These are phyloP conservation scores for Pharus latifolius DNA, from an alignment of 176 grass and related monocot genomes.

Conservation along the genomic window DNA sequence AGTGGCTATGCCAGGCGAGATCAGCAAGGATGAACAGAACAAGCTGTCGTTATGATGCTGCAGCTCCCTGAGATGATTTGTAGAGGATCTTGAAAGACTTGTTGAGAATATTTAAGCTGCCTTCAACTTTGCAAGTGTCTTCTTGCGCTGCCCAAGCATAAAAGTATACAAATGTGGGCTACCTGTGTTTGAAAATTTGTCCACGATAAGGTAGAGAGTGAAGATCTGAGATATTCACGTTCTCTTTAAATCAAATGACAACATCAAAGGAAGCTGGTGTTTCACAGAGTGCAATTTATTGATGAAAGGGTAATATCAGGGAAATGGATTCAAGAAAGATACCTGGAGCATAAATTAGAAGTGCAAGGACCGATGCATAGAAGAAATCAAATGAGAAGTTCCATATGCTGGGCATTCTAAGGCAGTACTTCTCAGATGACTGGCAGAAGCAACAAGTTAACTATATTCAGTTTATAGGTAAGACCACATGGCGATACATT, in stretches of 20 bases:
- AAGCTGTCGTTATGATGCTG: no score
- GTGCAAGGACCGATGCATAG: slow-evolving; percentile 9
- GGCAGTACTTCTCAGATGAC: slow-evolving; percentile 19
- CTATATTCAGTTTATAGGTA: background rate
- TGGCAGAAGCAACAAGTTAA: background rate
- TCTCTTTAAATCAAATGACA: background rate
- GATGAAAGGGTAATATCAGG: no score
- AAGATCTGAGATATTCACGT: no score
- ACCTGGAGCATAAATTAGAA: slow-evolving; percentile 19
- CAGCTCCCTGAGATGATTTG: no score
- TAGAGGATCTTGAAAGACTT: background rate
- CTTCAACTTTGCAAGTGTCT: slow-evolving; percentile 41
- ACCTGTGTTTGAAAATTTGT: slow-evolving; percentile 10
- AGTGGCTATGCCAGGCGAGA: no score
- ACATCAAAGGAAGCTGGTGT: no score
- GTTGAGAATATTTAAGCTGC: slow-evolving; percentile 10
- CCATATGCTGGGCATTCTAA: slow-evolving; percentile 25
- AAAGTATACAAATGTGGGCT: slow-evolving; percentile 49
- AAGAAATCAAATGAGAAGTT: slow-evolving; percentile 27
- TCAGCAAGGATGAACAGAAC: no score
- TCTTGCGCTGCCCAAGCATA: slow-evolving; percentile 52
- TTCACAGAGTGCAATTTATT: no score
- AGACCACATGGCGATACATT: background rate
- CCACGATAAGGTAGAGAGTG: no score
- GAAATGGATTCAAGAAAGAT: background rate